phyloP scores from a whole-genome alignment of 2,329 filamentous ascomycete species.

The Stylonectria norvegica region DNA sequence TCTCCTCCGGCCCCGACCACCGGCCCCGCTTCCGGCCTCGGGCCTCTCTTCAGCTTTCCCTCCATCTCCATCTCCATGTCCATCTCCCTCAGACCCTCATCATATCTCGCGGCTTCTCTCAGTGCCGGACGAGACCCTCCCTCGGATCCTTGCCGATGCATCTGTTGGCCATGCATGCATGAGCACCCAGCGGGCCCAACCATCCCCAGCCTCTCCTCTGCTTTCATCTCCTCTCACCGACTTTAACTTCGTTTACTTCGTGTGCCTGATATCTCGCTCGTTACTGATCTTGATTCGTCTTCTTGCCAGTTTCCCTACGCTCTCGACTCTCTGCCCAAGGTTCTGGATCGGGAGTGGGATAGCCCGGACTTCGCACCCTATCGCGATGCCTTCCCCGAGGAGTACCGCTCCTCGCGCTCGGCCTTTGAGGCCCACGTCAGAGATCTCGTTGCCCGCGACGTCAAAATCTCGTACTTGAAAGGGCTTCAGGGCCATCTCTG shows the following conservation, averaged over 20 bases:
- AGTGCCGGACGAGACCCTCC: constrained; percentile 17
- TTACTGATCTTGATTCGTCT: constrained; percentile 13
- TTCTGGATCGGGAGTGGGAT: constrained; percentile 66
- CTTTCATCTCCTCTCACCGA: constrained; percentile 29
- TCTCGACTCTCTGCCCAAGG: constrained; percentile 60
- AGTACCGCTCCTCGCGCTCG: constrained; percentile 55
- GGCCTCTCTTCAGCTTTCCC: constrained; percentile 14
- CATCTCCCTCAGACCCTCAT: constrained; percentile 19
- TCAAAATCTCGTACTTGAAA: constrained; percentile 76
- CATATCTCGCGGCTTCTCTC: constrained; percentile 18
- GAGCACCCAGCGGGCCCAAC: constrained; percentile 11
- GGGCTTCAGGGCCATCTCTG: constrained; percentile 76
- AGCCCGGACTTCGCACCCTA: constrained; percentile 61
- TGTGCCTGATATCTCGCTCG: background rate
- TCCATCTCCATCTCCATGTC: constrained; percentile 6
- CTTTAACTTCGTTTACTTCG: constrained; percentile 18
- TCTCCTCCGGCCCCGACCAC: constrained; percentile 8
- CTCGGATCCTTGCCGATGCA: constrained; percentile 8
- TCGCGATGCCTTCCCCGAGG: constrained; percentile 66
- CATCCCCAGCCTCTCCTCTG: constrained; percentile 14
- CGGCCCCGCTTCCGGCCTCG: constrained; percentile 17
- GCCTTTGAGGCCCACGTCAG: constrained; percentile 64
- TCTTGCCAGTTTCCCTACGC: constrained; percentile 70
- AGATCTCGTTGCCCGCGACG: constrained; percentile 67
- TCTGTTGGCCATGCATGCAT: constrained; percentile 17